phyloP scores from a whole-genome alignment of 805 yeast species.

The Ogataea wickerhamii region DNA sequence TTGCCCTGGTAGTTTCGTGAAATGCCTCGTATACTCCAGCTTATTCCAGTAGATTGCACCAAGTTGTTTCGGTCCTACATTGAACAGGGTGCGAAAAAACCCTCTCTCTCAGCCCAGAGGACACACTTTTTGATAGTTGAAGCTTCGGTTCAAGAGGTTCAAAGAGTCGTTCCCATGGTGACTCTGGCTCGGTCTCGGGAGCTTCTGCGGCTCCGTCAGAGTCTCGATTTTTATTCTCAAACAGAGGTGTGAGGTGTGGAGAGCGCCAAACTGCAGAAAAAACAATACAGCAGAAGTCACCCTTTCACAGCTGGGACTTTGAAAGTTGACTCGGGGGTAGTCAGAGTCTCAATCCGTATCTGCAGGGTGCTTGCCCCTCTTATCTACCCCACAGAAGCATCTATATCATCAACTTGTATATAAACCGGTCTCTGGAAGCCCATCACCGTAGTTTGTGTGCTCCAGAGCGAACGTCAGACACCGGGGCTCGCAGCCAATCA shows the following conservation, averaged over 20 bases:
- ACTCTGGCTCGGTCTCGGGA: neutral
- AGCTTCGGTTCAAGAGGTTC: neutral
- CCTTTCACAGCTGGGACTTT: neutral
- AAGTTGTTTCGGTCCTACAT: too few species aligned
- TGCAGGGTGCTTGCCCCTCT: neutral
- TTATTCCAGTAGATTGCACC: too few species aligned
- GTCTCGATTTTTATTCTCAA: neutral
- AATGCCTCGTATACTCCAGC: too few species aligned
- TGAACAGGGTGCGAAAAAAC: too few species aligned
- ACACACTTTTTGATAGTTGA: neutral
- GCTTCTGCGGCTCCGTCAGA: neutral
- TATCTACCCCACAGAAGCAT: neutral
- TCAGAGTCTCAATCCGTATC: neutral
- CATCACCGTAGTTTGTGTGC: too few species aligned
- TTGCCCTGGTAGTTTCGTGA: too few species aligned
- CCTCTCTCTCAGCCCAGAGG: too few species aligned
- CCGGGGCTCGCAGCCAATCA: constrained; percentile 6
- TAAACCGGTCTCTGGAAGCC: too few species aligned
- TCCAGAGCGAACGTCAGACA: too few species aligned
- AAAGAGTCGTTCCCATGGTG: neutral
- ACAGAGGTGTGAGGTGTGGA: neutral
- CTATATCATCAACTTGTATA: neutral
- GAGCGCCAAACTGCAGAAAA: neutral
- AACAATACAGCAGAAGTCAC: neutral
- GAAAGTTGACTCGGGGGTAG: neutral